Evolutionary conservation across 176 grass and related monocot genomes (phyloP), one percentile per base, ranked within the genome.

Genomic region (Tillandsia leiboldiana): DNA sequence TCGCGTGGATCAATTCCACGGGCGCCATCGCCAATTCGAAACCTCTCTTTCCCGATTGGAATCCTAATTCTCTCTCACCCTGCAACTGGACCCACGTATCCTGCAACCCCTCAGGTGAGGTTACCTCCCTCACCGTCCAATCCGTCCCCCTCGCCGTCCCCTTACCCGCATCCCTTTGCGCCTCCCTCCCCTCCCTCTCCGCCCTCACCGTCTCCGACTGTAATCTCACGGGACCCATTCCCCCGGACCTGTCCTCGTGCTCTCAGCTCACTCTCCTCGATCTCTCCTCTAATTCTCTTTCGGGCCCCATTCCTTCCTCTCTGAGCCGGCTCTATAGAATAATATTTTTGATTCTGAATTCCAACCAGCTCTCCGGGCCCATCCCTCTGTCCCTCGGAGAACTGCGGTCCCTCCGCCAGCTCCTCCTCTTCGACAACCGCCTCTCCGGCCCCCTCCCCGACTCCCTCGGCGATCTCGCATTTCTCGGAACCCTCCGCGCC

Each of bases 31-130:
- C 10, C 12, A 56, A 33, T 33, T 33, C 29, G 4, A 42, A 42
- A 42, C 4, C 75, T 0, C 75, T 78, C 3, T 22, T 85, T 17
- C 71, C 86, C 51, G 87, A 97, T 65, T 97, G 94, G 94, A 78
- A 81, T 10, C 79, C 86, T 3, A 12, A 82, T 8, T 27, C 84
- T 0, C 1, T 75, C 2, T 87, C 84, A 2, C 89, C 94, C 3
- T 97, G 94, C 86, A 85, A 78, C 27, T 97, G 94, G 94, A 92
- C 74, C 10, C 94, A 93, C 76, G 26, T 97, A 47, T 50, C 64
- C 12, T 92, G 94, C 77, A 74, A 67, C 57, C 28, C 47, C 26
- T 69, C 58, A 0, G 67, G 48, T 6, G 11, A 12, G 0, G 81
- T 92, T 6, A 77, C 84, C 0, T 65, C 76, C 14, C 27, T 97